These are phyloP conservation scores for Globisporangium yorkense DNA, from an alignment of 352 stramenopile species.

Conservation along the genomic window DNA sequence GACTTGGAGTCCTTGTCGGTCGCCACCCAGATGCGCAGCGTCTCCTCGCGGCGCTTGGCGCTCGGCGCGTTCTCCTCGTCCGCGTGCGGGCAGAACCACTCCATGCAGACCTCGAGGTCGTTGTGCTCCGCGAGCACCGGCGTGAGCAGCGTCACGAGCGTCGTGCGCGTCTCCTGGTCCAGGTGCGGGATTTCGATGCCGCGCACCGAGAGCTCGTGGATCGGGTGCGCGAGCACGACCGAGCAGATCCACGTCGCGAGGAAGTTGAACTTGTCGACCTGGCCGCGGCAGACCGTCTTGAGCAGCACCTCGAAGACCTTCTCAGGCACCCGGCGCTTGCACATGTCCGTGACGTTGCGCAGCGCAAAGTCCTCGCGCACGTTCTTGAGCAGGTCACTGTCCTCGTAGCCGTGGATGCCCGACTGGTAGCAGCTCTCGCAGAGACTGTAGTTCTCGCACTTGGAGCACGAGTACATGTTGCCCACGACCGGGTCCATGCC, in stretches of 20 bases:
- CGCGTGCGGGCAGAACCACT: slow-evolving; percentile 79
- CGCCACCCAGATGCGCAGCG: slow-evolving; percentile 82
- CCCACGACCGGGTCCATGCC: slow-evolving; percentile 86
- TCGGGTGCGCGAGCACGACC: slow-evolving; percentile 65
- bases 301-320: slow-evolving; percentile 79
- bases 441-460: slow-evolving; percentile 78
- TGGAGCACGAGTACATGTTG: slow-evolving; percentile 87
- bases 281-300: slow-evolving; percentile 77
- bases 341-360: slow-evolving; percentile 66
- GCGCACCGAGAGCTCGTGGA: slow-evolving; percentile 63
- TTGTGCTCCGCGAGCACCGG: slow-evolving; percentile 74
- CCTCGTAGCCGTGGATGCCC: slow-evolving; percentile 80
- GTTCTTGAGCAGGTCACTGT: slow-evolving; percentile 66
- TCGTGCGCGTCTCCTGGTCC: slow-evolving; percentile 59
- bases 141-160: slow-evolving; percentile 72
- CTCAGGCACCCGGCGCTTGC: slow-evolving; percentile 71
- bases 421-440: slow-evolving; percentile 82
- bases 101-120: slow-evolving; percentile 84
- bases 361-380: slow-evolving; percentile 82
- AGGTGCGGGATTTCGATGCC: slow-evolving; percentile 84
- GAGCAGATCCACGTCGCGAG: slow-evolving; percentile 80
- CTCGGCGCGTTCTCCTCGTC: slow-evolving; percentile 55
- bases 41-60: slow-evolving; percentile 61
- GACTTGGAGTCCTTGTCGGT: slow-evolving; percentile 86
- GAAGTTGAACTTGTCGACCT: slow-evolving; percentile 89